Conservation (phyloP, 2,329 filamentous ascomycete genomes). For the Thielaviopsis punctulata region DNA sequence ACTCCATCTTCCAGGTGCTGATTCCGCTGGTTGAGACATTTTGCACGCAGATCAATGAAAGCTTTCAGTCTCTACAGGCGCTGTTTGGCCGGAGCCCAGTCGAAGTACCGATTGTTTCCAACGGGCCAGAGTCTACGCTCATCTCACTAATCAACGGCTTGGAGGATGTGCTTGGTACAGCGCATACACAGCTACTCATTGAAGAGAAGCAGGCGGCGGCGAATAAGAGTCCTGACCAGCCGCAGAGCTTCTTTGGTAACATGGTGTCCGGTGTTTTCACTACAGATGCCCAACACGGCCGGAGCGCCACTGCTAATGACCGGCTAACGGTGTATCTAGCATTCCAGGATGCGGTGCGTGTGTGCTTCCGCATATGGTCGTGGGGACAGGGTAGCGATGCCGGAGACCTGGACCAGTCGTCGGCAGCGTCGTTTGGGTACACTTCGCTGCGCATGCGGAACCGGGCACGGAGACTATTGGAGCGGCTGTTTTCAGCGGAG, state of each 20-base stretch:
- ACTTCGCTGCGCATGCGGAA: constrained; percentile 85
- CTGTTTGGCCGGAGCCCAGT: constrained; percentile 34
- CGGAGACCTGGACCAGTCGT: constrained; percentile 43
- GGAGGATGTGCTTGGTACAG: constrained; percentile 74
- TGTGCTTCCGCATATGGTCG: constrained; percentile 88
- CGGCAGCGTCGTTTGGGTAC: constrained; percentile 70
- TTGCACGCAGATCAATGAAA: constrained; percentile 56
- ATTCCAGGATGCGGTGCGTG: constrained; percentile 85
- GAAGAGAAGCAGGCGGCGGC: constrained; percentile 56
- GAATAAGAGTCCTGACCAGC: constrained; percentile 63
- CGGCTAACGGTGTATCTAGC: constrained; percentile 86
- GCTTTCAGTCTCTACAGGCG: constrained; percentile 52
- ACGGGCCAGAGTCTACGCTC: constrained; percentile 48
- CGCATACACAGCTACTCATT: constrained; percentile 62
- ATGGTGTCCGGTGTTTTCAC: constrained; percentile 88
- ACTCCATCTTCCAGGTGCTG: constrained; percentile 74
- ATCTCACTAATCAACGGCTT: constrained; percentile 84
- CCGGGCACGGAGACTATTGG: constrained; percentile 67
- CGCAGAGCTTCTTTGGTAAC: constrained; percentile 79
- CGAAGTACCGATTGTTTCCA: constrained; percentile 7
- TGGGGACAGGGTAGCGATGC: constrained; percentile 59
- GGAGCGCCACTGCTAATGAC: constrained; percentile 79
- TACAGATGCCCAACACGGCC: constrained; percentile 56
- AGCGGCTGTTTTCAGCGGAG: constrained; percentile 85
- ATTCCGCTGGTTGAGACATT: constrained; percentile 83